Evolutionary conservation across 2,329 filamentous ascomycete species (phyloP), one percentile per base, ranked within the genome.

Genomic region (Exserohilum rostratum): DNA sequence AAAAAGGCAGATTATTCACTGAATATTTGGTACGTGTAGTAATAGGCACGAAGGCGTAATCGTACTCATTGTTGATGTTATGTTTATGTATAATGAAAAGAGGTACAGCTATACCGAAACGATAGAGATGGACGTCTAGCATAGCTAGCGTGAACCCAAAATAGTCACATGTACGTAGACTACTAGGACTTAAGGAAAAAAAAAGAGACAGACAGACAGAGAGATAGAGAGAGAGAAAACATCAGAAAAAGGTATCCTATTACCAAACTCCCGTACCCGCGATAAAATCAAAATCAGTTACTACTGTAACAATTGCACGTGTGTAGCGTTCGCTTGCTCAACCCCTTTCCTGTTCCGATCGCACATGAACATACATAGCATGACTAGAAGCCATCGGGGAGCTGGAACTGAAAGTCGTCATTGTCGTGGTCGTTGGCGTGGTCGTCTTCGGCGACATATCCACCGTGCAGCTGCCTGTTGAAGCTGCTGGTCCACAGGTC

Each of bases 401-500:
- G 53, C 56, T 65, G 56, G 11, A 75, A 57, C 49, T 75, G 70
- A 34, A 75, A 75, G 7, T 60, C 61, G 1, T 65, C 68, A 3
- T 64, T 43, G 15, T 72, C 70, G 20, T 73, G 22, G 10, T 42
- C 25, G 6, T 61, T 62, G 17, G 71, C 69, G 20, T 72, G 68
- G 18, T 72, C 69, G 18, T 72, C 69, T 4, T 71, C 70, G 7
- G 71, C 31, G 6, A 58, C 56, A 49, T 68, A 66, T 20, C 49
- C 62, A 20, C 50, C 62, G 6, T 57, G 58, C 6, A 72, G 46
- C 45, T 72, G 69, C 9, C 15, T 60, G 17, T 50, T 66, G 50
- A 73, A 74, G 50, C 53, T 69, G 20, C 66, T 65, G 53, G 65
- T 62, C 70, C 72, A 75, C 2, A 60, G 64, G 4, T 73, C 69